Evolutionary conservation across 257 asterid genomes (phyloP).

Genomic region (Fraxinus cuspidata): DNA sequence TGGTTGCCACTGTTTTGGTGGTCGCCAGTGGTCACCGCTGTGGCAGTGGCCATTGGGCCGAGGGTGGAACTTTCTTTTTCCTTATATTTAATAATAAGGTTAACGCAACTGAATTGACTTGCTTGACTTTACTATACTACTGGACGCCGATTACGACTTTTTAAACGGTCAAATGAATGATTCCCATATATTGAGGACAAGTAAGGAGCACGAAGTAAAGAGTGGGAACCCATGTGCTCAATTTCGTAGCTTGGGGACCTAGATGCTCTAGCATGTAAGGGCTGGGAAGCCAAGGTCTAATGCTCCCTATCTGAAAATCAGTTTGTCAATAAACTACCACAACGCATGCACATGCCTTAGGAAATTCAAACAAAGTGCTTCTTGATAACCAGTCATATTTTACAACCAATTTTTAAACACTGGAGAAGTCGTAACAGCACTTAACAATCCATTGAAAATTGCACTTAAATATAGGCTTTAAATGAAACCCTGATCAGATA

Average conservation of each 20-base stretch:
- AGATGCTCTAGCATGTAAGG: not conserved
- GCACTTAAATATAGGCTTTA: not conserved
- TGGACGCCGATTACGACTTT: not conserved
- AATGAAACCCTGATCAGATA: not conserved
- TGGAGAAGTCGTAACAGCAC: not conserved
- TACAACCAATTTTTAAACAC: not conserved
- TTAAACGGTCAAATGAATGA: not conserved
- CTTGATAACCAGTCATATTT: not conserved
- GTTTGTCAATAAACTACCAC: not conserved
- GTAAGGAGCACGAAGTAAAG: not conserved
- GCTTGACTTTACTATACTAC: no score
- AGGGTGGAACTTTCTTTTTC: not conserved
- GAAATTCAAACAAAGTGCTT: not conserved
- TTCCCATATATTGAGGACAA: not conserved
- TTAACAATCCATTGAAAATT: not conserved
- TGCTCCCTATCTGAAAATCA: not conserved
- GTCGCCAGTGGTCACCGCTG: not conserved
- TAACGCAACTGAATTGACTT: not conserved
- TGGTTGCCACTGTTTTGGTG: not conserved
- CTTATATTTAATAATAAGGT: not conserved
- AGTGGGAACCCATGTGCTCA: not conserved
- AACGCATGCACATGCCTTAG: not conserved
- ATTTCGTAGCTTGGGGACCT: not conserved
- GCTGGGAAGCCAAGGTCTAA: not conserved
- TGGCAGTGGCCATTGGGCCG: not conserved